Evolutionary conservation across 768 basidiomycete species (phyloP), one percentile per base, ranked within the genome.

Genomic region (Leccinellum luteum): DNA sequence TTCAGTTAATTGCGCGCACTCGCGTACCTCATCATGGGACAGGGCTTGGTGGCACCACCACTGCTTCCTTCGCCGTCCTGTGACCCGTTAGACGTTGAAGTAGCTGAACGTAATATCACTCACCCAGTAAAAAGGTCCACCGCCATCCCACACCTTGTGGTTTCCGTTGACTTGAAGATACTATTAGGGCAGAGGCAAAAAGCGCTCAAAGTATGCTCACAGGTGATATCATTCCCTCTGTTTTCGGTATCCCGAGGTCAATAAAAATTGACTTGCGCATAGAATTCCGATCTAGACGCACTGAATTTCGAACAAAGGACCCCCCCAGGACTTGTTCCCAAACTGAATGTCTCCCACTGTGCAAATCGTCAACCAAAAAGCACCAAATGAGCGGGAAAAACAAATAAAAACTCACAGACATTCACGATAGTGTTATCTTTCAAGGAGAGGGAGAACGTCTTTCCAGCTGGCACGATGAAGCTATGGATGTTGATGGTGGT

Each of bases 301-400:
- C 83, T 62, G 78, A 63, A 86, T 65, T 31, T 74, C 68, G 66
- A 86, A 83, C 41, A 85, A 70, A 13, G 81, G 84, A 13, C 84
- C 85, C 0, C 64, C 71, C 84, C 83, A 85, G 41, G 64, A 78
- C 54, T 65, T 9, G 49, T 79, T 80, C 7, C 79, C 84, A 65
- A 89, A 87, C 23, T 67, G 61, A 47, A 88, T 76, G 31, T 87
- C 79, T 17, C 86, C 86, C 59, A 76, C 83, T 86, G 30, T 15
- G 0, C n/a, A 41, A 28, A 44, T 21, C 52, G 35, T 58, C 38
- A 53, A 35, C 30, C 4, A 14, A 43, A n/a, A 13, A 19, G 3
- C 21, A 34, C 2, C 27, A 13, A 43, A 32, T 19, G 41, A 19
- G 19, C 30, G 12, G 34, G 12, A 17, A 0, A 30, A 30, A 60